phyloP scores from a whole-genome alignment of 768 basidiomycete genomes.

The Lyophyllum shimeji region DNA sequence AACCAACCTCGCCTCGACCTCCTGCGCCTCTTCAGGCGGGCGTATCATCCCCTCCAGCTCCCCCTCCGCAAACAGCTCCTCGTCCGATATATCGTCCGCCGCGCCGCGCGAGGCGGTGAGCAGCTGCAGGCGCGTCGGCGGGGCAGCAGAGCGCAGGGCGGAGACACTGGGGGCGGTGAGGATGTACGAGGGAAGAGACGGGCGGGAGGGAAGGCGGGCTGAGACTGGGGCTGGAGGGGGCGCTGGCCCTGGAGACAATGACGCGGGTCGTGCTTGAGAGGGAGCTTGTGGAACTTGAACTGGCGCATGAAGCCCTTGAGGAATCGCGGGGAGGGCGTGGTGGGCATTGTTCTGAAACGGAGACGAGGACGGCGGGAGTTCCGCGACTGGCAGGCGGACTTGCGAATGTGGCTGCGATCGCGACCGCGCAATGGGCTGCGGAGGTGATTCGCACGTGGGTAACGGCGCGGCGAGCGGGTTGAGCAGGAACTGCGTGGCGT shows the following conservation, averaged over 20 bases:
- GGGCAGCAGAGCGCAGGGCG: conserved; percentile 23
- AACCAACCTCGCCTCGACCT: conserved; percentile 38
- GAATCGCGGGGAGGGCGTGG: background rate
- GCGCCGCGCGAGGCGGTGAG: conserved; percentile 56
- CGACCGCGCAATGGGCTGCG: background rate
- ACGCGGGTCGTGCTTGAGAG: background rate
- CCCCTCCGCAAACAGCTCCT: conserved; percentile 69
- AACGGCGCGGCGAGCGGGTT: conserved; percentile 48
- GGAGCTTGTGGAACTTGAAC: background rate
- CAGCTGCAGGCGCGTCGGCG: conserved; percentile 67
- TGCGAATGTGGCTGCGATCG: background rate
- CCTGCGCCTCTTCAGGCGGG: conserved; percentile 47
- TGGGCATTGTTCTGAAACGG: conserved; percentile 5
- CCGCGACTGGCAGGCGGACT: background rate
- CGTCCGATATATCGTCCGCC: conserved; percentile 53
- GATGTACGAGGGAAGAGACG: conserved; percentile 40
- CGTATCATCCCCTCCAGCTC: conserved; percentile 67
- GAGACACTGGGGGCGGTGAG: conserved; percentile 40
- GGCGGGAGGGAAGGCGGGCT: background rate
- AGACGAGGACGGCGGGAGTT: background rate
- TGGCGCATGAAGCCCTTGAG: background rate
- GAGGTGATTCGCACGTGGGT: conserved; percentile 13
- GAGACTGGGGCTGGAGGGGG: background rate
- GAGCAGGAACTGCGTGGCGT: conserved; percentile 57
- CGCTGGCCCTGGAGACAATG: background rate